Evolutionary conservation across 768 basidiomycete genomes (phyloP), one percentile per base, ranked within the genome.

Genomic region (Tricholoma flavovirens): DNA sequence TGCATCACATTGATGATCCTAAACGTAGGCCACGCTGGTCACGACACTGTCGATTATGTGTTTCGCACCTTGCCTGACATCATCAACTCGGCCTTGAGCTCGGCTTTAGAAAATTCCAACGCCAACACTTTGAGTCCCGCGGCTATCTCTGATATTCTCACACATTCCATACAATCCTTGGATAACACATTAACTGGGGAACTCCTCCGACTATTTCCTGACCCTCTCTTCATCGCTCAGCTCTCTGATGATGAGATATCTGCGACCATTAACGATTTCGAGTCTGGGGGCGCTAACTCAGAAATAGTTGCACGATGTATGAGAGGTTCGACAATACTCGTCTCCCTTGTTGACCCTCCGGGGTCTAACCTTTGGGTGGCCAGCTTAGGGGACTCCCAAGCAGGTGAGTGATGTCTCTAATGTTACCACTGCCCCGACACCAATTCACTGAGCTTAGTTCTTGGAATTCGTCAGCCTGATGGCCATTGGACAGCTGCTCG

Each of bases 301-400:
- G 61, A 63, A 4, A 70, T 69, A 24, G 67, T 81, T 5, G 59
- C 71, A 22, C 73, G 75, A 36, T 79, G 78, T 65, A 78, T 81
- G 75, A 69, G 76, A 15, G 83, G 82, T 5, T 73, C 77, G 2
- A 83, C 82, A 1, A 78, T 72, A 3, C 70, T 83, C 9, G 62
- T 82, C 32, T 69, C 81, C 4, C 65, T 84, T 24, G 61, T 78
- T 9, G 76, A 81, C 56, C 76, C 80, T 4, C 40, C 55, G 12
- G 65, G 60, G 11, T 66, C 69, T 21, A 77, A 81, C 56, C 58
- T 83, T 1, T 83, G 82, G 80, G 78, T 82, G 11, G 81, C 78
- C 3, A 82, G 79, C 63, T 67, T 83, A 33, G 83, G 83, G 4
- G 82, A 84, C 63, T 81, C 81, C 59, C 74, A 74, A 59, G 82